These are phyloP conservation scores for Postia placenta DNA, from an alignment of 768 basidiomycete species.

Conservation along the genomic window DNA sequence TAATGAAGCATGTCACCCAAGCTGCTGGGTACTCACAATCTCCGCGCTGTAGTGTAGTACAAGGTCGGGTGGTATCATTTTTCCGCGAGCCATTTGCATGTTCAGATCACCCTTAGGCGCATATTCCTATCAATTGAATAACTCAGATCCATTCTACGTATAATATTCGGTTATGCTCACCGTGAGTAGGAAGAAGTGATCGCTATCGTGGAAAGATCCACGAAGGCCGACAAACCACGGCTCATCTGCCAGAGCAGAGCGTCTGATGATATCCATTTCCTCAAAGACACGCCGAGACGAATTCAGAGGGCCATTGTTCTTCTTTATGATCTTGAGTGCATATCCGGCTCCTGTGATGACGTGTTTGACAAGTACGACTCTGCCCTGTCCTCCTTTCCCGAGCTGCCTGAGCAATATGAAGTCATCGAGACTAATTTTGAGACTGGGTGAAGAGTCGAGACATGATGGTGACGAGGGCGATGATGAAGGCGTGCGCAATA, in stretches of 20 bases:
- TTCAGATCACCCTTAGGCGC: conserved; percentile 10
- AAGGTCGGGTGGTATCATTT: conserved; percentile 6
- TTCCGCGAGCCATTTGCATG: conserved; percentile 6
- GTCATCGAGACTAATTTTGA: too few relatives aligned
- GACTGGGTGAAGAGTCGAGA: too few relatives aligned
- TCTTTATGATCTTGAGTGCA: conserved; percentile 95
- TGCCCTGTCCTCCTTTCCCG: conserved; percentile 18
- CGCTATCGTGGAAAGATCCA: conserved; percentile 16
- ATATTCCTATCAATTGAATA: too few relatives aligned
- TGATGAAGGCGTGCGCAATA: conserved; percentile 1
- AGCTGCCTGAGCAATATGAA: conserved; percentile 15
- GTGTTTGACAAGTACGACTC: conserved; percentile 20
- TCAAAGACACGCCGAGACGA: conserved; percentile 10
- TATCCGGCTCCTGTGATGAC: conserved; percentile 36
- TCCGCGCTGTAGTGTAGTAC: conserved; percentile 16
- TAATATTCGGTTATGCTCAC: conserved; percentile 4
- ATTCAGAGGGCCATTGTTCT: conserved; percentile 91
- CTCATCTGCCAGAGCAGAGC: conserved; percentile 1
- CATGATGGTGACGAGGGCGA: too few relatives aligned
- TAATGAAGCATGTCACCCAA: too few relatives aligned
- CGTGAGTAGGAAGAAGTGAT: conserved; percentile 17
- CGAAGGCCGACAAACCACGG: conserved; percentile 7
- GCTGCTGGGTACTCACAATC: conserved; percentile 62
- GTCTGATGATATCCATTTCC: conserved; percentile 11
- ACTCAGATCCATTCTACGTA: too few relatives aligned